A percentile compares a stretch with the other conserved stretches of the same genome.
These are phyloP conservation scores for Volvox carteri DNA, from an alignment of 163 green algal species.

Conservation along the genomic window DNA sequence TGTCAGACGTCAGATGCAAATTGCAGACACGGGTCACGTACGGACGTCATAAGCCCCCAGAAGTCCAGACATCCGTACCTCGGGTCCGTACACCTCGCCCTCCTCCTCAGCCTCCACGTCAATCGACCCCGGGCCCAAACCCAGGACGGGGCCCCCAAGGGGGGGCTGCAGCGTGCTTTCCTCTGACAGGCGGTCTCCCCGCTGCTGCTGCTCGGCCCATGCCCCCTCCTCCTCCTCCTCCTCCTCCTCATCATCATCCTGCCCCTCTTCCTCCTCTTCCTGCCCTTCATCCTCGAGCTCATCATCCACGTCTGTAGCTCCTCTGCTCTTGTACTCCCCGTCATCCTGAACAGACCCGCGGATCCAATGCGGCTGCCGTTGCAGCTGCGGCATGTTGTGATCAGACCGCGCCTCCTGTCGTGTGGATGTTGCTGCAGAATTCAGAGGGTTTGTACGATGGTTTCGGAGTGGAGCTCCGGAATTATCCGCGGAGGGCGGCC, in stretches of 20 bases:
- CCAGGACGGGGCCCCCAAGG: neutral
- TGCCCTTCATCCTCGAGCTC: neutral
- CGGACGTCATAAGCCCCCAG: too few relatives aligned
- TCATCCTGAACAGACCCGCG: neutral
- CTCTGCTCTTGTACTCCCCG: too few relatives aligned
- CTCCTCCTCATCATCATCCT: neutral
- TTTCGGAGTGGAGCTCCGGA: neutral
- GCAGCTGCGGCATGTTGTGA: too few relatives aligned
- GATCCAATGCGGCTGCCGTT: neutral
- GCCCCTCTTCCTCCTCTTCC: neutral
- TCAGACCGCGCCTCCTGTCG: too few relatives aligned
- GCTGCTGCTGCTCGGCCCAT: too few relatives aligned
- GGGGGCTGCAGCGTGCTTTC: neutral
- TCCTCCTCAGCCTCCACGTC: conserved; percentile 10
- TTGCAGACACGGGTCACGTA: too few relatives aligned
- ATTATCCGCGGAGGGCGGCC: neutral
- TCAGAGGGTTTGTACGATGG: too few relatives aligned
- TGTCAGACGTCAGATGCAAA: too few relatives aligned
- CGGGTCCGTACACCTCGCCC: conserved; percentile 24
- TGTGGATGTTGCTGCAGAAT: too few relatives aligned
- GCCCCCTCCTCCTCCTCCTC: neutral
- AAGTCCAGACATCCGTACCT: conserved; percentile 33
- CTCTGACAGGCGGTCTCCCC: neutral
- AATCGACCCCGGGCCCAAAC: neutral
- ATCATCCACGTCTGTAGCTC: too few relatives aligned